A percentile compares a stretch with the other conserved stretches of the same genome.
Evolutionary conservation across 495 filamentous ascomycete genomes (phyloP).

Genomic region (Coniosporium apollinis): DNA sequence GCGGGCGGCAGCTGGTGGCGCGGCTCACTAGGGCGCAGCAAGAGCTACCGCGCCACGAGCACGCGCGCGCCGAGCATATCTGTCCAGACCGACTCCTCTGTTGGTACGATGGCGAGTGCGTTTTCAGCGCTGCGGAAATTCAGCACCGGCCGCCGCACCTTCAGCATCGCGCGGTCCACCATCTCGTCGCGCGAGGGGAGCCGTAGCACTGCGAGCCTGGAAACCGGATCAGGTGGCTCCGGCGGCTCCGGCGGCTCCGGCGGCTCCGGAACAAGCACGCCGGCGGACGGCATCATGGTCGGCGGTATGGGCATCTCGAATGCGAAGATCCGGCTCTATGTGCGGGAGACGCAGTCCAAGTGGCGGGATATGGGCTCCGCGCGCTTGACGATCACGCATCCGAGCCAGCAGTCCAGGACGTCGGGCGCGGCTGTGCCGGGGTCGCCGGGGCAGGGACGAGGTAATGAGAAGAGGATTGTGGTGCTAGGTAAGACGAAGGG

Average conservation of each 20-base stretch:
- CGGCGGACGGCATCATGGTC: constrained; percentile 34
- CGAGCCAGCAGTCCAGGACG: constrained; percentile 37
- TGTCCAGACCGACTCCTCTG: constrained; percentile 31
- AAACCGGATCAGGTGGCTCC: constrained; percentile 22
- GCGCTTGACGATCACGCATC: constrained; percentile 55
- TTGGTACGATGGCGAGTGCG: constrained; percentile 45
- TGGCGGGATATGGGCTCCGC: constrained; percentile 88
- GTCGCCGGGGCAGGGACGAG: constrained; percentile 14
- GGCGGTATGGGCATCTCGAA: constrained; percentile 46
- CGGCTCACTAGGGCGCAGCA: constrained; percentile 28
- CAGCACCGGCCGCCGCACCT: constrained; percentile 44
- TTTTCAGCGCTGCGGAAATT: constrained; percentile 65
- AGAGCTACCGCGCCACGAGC: constrained; percentile 41
- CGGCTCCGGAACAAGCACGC: constrained; percentile 34
- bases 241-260: constrained; percentile 26
- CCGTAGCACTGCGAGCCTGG: constrained; percentile 47
- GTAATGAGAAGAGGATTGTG: constrained; percentile 63
- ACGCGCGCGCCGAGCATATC: constrained; percentile 31
- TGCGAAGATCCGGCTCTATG: constrained; percentile 68
- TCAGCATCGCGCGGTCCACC: constrained; percentile 58
- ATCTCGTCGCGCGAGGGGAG: constrained; percentile 37
- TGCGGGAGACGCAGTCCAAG: constrained; percentile 54
- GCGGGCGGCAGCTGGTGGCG: constrained; percentile 15
- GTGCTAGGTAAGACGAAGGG: constrained; percentile 51
- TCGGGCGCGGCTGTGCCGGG: constrained; percentile 14